Base-by-base conservation (phyloP, 78 protist genomes). In the Pigoraptor vietnamica region DNA sequence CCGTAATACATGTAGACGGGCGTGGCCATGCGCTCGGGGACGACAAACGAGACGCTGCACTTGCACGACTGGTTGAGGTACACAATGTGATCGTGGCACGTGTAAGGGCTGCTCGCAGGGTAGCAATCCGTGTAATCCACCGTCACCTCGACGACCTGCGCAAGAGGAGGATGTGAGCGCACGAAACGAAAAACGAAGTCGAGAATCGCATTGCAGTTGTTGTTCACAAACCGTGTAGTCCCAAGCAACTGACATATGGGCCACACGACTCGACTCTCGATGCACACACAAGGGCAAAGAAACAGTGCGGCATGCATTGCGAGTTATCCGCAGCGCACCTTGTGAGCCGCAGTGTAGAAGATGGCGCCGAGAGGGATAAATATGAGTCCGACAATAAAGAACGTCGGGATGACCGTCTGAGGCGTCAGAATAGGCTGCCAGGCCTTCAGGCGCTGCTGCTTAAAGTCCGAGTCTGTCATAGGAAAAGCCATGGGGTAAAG, bases 401-500 rank as follows among this genome's bases (percentile, higher is more conserved):
- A 96, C 36, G 93, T 34, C 19, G 97, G 90, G 37, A 98, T 95
- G 37, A 98, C 99, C 37, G 98, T 93, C 37, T 89, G 92, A 33
- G 99, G 99, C 32, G 98, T 95, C 23, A 98, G 81, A 32, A 98
- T 91, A 23, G 99, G 99, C 94, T 98, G 98, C 99, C 99, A 98
- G 35, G 99, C 99, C 35, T 67, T 84, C 67, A 98, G 94, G 79
- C 93, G 89, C 92, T 98, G 99, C 92, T 98, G 99, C 90, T 94
- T 96, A 95, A 98, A 98, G 24, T 96, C 96, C 67, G 89, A 25
- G 55, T 38, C 89, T 86, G 55, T 25, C 9, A 25, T 14, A 2
- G 9, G 1, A 21, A 79, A 79, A 19, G 84, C 9, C 34, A 25
- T 14, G 84, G 84, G 14, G 84, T 25, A 19, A 21, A 79, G 6